Evolutionary conservation across 495 filamentous ascomycete genomes (phyloP).

Genomic region (Penicillium manginii): DNA sequence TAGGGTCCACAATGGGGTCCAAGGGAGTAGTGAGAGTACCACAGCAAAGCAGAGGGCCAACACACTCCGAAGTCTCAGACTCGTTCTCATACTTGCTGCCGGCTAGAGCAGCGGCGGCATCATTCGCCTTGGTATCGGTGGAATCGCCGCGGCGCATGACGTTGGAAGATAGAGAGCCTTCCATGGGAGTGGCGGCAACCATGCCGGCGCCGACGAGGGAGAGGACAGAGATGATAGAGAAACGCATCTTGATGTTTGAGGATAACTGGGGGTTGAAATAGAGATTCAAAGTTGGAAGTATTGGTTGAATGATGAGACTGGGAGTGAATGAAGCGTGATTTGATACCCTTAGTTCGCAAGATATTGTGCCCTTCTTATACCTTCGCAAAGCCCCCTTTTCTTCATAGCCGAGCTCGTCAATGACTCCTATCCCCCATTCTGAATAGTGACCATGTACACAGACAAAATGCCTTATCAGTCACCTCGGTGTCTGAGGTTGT

Average conservation of each 20-base stretch:
- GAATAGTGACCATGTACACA: no score
- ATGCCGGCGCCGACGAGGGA: constrained; percentile 26
- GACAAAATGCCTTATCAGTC: constrained; percentile 7
- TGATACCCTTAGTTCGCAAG: constrained; percentile 9
- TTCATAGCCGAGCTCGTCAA: not conserved
- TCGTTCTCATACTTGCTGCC: constrained; percentile 17
- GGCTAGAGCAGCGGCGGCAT: constrained; percentile 16
- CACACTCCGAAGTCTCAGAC: constrained; percentile 25
- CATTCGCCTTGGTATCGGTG: constrained; percentile 17
- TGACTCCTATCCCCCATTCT: not conserved
- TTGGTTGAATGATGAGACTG: constrained; percentile 9
- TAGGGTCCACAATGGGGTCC: constrained; percentile 65
- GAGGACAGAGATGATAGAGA: constrained; percentile 33
- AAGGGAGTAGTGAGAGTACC: constrained; percentile 38
- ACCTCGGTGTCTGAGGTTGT: not conserved
- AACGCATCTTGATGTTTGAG: constrained; percentile 32
- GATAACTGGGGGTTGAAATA: not conserved
- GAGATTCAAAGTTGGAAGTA: not conserved
- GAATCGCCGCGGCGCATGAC: constrained; percentile 14
- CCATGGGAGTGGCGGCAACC: constrained; percentile 22
- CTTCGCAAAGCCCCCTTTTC: not conserved
- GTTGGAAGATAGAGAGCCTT: constrained; percentile 5
- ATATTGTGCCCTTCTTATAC: constrained; percentile 24
- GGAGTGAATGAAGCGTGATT: constrained; percentile 8
- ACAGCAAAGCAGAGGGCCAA: constrained; percentile 38